Evolutionary conservation across 129 eudicot genomes (phyloP).

Genomic region (Gnaphalium uliginosum): DNA sequence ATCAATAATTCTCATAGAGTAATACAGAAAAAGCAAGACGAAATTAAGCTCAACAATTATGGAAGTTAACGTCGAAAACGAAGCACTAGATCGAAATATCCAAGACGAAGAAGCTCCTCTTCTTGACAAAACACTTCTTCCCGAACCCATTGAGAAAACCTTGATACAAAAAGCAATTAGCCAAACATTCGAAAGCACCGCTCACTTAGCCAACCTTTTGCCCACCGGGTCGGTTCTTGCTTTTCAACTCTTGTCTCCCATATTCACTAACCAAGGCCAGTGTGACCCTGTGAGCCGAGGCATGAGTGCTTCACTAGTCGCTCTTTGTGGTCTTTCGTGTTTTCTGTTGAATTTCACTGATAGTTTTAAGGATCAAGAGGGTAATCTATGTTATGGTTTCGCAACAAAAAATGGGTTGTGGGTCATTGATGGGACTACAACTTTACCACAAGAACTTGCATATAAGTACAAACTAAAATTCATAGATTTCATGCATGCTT

Average conservation of each 20-base stretch:
- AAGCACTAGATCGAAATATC: slow-evolving; percentile 1
- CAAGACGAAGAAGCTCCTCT: slow-evolving; percentile 53
- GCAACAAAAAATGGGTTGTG: slow-evolving; percentile 71
- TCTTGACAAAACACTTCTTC: slow-evolving; percentile 41
- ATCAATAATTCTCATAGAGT: not conserved
- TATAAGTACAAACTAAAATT: slow-evolving; percentile 54
- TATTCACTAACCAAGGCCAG: slow-evolving; percentile 68
- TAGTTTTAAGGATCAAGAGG: slow-evolving; percentile 74
- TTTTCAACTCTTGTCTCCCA: slow-evolving; percentile 73
- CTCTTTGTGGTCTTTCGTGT: slow-evolving; percentile 72
- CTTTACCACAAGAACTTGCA: slow-evolving; percentile 56
- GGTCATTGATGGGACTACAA: slow-evolving; percentile 74
- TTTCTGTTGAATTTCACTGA: slow-evolving; percentile 68
- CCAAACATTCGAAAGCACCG: slow-evolving; percentile 87
- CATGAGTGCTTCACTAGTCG: slow-evolving; percentile 56
- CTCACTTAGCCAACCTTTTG: slow-evolving; percentile 73
- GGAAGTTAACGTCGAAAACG: slow-evolving; percentile 56
- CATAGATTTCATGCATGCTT: slow-evolving; percentile 75
- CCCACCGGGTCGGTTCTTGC: slow-evolving; percentile 89
- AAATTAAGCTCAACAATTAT: slow-evolving; percentile 23
- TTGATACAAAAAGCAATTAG: slow-evolving; percentile 72
- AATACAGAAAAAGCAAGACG: not conserved
- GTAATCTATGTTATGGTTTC: slow-evolving; percentile 68
- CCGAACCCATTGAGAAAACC: slow-evolving; percentile 56
- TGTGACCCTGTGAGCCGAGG: slow-evolving; percentile 51